These are phyloP conservation scores for Podila epicladia DNA, from an alignment of 192 early-diverging fungal species.

Conservation along the genomic window DNA sequence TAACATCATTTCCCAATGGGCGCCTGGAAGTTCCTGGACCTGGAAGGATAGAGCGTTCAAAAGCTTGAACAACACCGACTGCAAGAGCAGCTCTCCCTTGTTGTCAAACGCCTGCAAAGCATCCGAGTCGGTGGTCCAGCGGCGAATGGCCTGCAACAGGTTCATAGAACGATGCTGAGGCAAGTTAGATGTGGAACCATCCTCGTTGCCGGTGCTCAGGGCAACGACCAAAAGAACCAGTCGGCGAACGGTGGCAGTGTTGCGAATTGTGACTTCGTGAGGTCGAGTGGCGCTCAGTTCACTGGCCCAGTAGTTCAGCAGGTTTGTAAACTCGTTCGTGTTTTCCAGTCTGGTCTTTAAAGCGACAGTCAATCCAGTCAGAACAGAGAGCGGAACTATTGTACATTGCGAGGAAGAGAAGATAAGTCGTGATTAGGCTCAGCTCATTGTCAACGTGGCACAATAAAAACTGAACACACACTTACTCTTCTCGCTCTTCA, in stretches of 20 bases:
- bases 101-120: conserved; percentile 11
- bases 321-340: conserved; percentile 40
- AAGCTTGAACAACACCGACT: conserved; percentile 42
- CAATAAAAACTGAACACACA: not conserved
- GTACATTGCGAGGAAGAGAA: not conserved
- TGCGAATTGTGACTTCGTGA: conserved; percentile 12
- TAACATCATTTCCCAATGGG: conserved; percentile 59
- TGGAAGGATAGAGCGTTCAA: conserved; percentile 41
- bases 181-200: conserved; percentile 23
- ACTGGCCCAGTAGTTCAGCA: conserved; percentile 46
- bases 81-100: conserved; percentile 17
- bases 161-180: conserved; percentile 50
- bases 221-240: conserved; percentile 27
- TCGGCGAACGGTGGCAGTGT: conserved; percentile 20
- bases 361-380: conserved; percentile 25
- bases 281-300: conserved; percentile 13
- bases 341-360: conserved; percentile 28
- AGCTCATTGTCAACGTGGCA: not conserved
- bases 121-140: conserved; percentile 44
- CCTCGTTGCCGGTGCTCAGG: not conserved
- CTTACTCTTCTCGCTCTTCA: conserved; percentile 41
- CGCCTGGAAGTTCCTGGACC: conserved; percentile 55
- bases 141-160: conserved; percentile 52
- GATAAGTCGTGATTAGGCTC: not conserved
- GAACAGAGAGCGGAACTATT: conserved; percentile 25